phyloP scores from a whole-genome alignment of 2,329 filamentous ascomycete species.

The Colletotrichum liriopes region DNA sequence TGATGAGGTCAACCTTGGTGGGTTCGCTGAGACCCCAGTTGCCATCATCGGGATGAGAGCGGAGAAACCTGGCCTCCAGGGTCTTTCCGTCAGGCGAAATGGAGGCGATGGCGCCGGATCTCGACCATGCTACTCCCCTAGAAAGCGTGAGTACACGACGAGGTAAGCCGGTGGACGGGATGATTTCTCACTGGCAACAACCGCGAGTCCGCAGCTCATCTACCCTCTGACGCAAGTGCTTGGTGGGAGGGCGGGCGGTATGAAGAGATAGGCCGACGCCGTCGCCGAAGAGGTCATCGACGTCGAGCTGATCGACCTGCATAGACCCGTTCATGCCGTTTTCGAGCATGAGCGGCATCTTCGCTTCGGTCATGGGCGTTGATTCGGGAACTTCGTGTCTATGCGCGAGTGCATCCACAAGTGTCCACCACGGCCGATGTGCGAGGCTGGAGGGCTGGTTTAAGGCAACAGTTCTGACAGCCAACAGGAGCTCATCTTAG shows the following conservation, averaged over 20 bases:
- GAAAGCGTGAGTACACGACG: conserved; percentile 21
- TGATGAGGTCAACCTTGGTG: conserved; percentile 74
- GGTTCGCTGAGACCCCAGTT: conserved; percentile 84
- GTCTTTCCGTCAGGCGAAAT: conserved; percentile 80
- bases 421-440: conserved; percentile 5
- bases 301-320: conserved; percentile 70
- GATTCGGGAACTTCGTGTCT: not conserved
- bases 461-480: conserved; percentile 16
- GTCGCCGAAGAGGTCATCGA: conserved; percentile 84
- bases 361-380: conserved; percentile 52
- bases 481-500: conserved; percentile 30
- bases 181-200: conserved; percentile 81
- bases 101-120: conserved; percentile 86
- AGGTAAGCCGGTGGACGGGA: conserved; percentile 43
- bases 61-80: conserved; percentile 81
- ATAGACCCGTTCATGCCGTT: conserved; percentile 62
- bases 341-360: conserved; percentile 70
- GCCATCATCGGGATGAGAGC: conserved; percentile 77
- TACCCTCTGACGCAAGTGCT: conserved; percentile 79
- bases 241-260: conserved; percentile 68
- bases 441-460: conserved; percentile 26
- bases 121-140: conserved; percentile 91
- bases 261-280: conserved; percentile 72
- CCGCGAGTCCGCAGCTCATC: conserved; percentile 83
- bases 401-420: conserved; percentile 7